These are phyloP conservation scores for Lizonia empirigonia DNA, from an alignment of 2,329 filamentous ascomycete species.

Conservation along the genomic window DNA sequence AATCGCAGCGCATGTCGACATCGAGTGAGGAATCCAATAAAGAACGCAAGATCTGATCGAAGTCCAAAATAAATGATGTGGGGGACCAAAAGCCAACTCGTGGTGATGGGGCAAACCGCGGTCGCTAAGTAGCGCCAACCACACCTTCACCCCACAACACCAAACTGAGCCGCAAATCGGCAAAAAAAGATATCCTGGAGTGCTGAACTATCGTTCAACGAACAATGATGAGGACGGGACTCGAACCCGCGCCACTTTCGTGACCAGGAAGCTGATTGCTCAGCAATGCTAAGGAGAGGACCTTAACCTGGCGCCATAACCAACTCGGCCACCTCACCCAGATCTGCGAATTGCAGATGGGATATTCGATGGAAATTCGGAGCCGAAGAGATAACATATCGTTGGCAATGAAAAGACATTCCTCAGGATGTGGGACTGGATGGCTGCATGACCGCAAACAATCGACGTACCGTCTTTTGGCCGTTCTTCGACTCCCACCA, in stretches of 20 bases:
- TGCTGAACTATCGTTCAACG: slow-evolving; percentile 31
- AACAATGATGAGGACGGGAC: slow-evolving; percentile 50
- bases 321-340: slow-evolving; percentile 30
- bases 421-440: not conserved
- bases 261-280: slow-evolving; percentile 41
- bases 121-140: slow-evolving; percentile 14
- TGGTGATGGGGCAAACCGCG: slow-evolving; percentile 1
- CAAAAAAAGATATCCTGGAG: slow-evolving; percentile 35
- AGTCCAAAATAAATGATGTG: not conserved
- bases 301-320: slow-evolving; percentile 45
- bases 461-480: slow-evolving; percentile 65
- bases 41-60: not conserved
- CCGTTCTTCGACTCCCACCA: slow-evolving; percentile 82
- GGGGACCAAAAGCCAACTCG: not conserved
- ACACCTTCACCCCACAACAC: slow-evolving; percentile 12
- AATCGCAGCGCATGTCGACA: not conserved
- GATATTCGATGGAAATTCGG: too few relatives aligned
- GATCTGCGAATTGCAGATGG: slow-evolving; percentile 19
- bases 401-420: not conserved
- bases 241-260: slow-evolving; percentile 50
- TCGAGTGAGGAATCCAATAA: not conserved
- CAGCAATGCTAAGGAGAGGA: slow-evolving; percentile 25
- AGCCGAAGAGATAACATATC: not conserved
- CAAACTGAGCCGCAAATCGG: not conserved
- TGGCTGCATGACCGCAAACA: not conserved